Base-by-base conservation (phyloP, 768 basidiomycete genomes). In the Xerocomus spinulosus region DNA sequence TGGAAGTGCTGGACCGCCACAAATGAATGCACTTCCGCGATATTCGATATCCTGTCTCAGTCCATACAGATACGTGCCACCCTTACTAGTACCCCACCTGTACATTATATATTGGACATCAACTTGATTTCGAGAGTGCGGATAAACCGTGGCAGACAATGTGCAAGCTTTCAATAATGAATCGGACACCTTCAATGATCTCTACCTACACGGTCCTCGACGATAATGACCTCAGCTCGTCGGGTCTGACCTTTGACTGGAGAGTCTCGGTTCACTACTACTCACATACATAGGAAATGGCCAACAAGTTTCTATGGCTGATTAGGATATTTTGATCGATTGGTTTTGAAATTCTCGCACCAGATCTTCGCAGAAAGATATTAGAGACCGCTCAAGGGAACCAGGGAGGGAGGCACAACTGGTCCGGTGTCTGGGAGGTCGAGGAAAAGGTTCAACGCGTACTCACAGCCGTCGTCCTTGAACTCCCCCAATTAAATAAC, bases 161-260 rank as follows among this genome's bases (percentile, higher is more conserved):
- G n/a, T n/a, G n/a, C n/a, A n/a, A n/a, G n/a, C n/a, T n/a, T n/a
- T n/a, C n/a, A n/a, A n/a, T n/a, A n/a, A n/a, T 40, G 15, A 32
- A 32, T 18, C 21, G 20, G 17, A 17, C 24, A 18, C 37, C n/a
- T n/a, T n/a, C n/a, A n/a, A n/a, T n/a, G n/a, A n/a, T n/a, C n/a
- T n/a, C n/a, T 18, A 29, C n/a, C n/a, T 26, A 21, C 18, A 47
- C 44, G 24, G 17, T 18, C 33, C 8, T 18, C 29, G 12, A 18
- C 41, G 15, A 63, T 64, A 60, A 12, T 56, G 37, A 55, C 63
- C n/a, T 51, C 89, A 93, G 60, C 83, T 97, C 42, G 73, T 97
- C 49, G 83, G 96, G 13, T 97, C 87, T 57, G 95, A 99, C 68
- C n/a, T 99, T 97, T 70, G 95, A 99, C 77, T 98, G 94, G 95